These are phyloP conservation scores for Bonia amplexicaulis DNA, from an alignment of 176 grass and related monocot species.

Conservation along the genomic window DNA sequence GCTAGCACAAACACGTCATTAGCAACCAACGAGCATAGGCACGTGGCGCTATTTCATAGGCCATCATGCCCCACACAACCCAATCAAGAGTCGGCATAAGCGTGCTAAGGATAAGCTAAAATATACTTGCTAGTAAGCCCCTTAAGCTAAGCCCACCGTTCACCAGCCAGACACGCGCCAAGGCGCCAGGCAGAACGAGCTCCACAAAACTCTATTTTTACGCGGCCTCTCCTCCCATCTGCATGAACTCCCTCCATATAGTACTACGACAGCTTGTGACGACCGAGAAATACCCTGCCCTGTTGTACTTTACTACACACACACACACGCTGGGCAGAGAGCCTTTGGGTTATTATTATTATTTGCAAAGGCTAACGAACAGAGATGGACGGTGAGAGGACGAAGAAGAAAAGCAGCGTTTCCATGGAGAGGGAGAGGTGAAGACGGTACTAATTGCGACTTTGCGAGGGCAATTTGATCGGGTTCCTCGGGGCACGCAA, in stretches of 20 bases:
- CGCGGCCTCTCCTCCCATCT: slow-evolving; percentile 32
- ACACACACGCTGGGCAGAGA: not conserved
- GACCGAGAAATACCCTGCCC: slow-evolving; percentile 26
- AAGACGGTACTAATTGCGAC: slow-evolving; percentile 24
- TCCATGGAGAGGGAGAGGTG: not conserved
- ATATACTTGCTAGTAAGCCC: not conserved
- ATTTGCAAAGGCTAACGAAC: slow-evolving; percentile 19
- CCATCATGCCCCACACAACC: slow-evolving; percentile 22
- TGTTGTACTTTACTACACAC: not conserved
- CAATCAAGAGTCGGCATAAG: slow-evolving; percentile 33
- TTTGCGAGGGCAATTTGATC: slow-evolving; percentile 33
- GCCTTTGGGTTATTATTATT: not conserved
- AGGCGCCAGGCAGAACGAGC: not conserved
- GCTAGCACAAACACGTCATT: not conserved
- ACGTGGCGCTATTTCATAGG: slow-evolving; percentile 31
- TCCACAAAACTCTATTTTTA: not conserved
- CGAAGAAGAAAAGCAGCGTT: not conserved
- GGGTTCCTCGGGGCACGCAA: slow-evolving; percentile 29
- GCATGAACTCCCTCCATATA: slow-evolving; percentile 17
- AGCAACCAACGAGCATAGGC: slow-evolving; percentile 4
- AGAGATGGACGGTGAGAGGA: not conserved
- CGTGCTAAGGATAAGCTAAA: slow-evolving; percentile 49
- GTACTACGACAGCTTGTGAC: not conserved
- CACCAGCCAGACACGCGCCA: not conserved
- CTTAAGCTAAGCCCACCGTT: slow-evolving; percentile 5